Evolutionary conservation across 2,329 filamentous ascomycete species (phyloP).

Genomic region (Alternaria ethzedia): DNA sequence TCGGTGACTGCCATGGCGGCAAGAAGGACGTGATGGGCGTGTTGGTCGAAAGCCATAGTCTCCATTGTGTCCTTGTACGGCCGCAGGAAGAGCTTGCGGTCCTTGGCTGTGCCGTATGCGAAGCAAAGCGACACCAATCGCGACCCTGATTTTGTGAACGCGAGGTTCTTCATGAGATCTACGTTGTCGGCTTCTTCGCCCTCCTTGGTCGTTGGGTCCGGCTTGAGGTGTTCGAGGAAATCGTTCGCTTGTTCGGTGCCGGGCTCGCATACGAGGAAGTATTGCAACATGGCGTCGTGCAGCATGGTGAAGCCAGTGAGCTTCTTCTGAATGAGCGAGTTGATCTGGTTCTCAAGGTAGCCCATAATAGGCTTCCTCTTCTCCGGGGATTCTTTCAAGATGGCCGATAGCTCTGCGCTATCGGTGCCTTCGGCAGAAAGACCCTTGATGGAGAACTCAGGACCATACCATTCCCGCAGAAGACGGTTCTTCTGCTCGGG

Average conservation of each 20-base stretch:
- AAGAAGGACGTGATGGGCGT: conserved; percentile 82
- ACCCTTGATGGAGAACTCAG: conserved; percentile 86
- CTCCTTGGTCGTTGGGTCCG: conserved; percentile 74
- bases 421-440: conserved; percentile 54
- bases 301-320: conserved; percentile 96
- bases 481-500: conserved; percentile 84
- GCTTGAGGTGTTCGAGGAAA: conserved; percentile 88
- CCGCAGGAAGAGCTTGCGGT: conserved; percentile 86
- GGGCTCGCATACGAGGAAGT: conserved; percentile 79
- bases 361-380: conserved; percentile 89
- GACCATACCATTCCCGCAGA: conserved; percentile 93
- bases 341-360: conserved; percentile 84
- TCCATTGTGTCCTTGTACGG: conserved; percentile 90
- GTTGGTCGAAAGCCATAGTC: conserved; percentile 78
- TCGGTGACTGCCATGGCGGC: conserved; percentile 90
- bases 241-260: conserved; percentile 84
- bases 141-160: conserved; percentile 89
- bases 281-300: conserved; percentile 97
- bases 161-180: conserved; percentile 91
- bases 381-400: conserved; percentile 78
- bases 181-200: conserved; percentile 57
- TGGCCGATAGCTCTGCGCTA: conserved; percentile 72
- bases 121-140: conserved; percentile 81
- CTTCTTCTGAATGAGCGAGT: conserved; percentile 93
- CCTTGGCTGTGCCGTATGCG: conserved; percentile 87